Evolutionary conservation across 352 stramenopile species (phyloP).

Genomic region (Phytophthora aleatoria): DNA sequence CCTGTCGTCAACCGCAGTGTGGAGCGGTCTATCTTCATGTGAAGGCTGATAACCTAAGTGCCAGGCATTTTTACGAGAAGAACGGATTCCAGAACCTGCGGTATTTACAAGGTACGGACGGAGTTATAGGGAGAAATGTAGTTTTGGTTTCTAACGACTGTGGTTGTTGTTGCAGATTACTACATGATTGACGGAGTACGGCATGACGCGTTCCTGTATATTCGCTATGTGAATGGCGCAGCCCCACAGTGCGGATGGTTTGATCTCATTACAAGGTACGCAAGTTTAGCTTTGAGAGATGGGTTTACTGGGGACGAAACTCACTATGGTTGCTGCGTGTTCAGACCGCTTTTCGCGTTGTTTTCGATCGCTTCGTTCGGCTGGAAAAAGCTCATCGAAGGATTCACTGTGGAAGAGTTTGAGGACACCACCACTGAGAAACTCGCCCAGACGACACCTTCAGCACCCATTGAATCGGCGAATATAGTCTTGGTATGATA

Average conservation of each 20-base stretch:
- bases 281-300: background rate
- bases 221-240: conserved; percentile 83
- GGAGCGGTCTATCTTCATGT: conserved; percentile 97
- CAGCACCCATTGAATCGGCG: conserved; percentile 15
- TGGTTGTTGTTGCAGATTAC: conserved; percentile 57
- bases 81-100: conserved; percentile 94
- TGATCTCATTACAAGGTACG: conserved; percentile 63
- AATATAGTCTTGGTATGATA: conserved; percentile 35
- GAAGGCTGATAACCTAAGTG: conserved; percentile 94
- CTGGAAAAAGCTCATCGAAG: conserved; percentile 65
- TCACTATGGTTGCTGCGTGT: conserved; percentile 17
- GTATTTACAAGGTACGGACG: conserved; percentile 84
- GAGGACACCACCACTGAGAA: conserved; percentile 33
- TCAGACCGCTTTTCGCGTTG: conserved; percentile 56
- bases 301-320: background rate
- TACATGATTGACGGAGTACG: conserved; percentile 86
- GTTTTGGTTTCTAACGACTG: conserved; percentile 9
- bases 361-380: conserved; percentile 72
- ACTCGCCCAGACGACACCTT: conserved; percentile 6
- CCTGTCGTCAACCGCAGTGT: conserved; percentile 75
- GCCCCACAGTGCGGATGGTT: conserved; percentile 66
- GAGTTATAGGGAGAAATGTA: background rate
- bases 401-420: conserved; percentile 48
- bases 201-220: conserved; percentile 88
- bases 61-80: conserved; percentile 96